phyloP scores from a whole-genome alignment of 345 rosid species.

The Gossypium australe region DNA sequence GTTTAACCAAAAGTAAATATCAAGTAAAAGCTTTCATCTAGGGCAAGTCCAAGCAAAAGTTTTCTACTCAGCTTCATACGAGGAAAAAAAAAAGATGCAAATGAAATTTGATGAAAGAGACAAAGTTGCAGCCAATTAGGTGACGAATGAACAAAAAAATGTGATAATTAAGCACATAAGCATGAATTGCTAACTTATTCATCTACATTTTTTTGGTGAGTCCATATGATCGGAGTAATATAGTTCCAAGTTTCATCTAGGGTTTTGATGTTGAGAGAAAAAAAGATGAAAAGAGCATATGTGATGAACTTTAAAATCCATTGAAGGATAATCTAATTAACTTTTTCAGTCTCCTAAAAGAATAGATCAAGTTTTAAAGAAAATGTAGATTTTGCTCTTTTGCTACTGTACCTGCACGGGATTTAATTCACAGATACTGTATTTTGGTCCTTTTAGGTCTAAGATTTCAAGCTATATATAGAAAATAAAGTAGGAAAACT shows the following conservation, averaged over 20 bases:
- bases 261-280: background rate
- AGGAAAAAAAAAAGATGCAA: background rate
- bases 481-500: background rate
- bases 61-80: background rate
- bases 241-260: background rate
- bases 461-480: conserved; percentile 3
- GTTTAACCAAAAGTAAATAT: background rate
- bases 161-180: background rate
- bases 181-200: background rate
- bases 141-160: background rate
- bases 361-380: too few relatives aligned
- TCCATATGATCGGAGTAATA: background rate
- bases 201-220: background rate
- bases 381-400: too few relatives aligned
- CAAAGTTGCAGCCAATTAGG: background rate
- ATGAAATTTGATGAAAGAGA: background rate
- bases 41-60: background rate
- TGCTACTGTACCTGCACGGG: background rate
- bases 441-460: background rate
- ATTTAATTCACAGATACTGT: background rate
- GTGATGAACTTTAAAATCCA: too few relatives aligned
- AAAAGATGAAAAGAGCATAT: too few relatives aligned
- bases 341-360: too few relatives aligned
- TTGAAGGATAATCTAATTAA: too few relatives aligned
- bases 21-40: background rate